Base-by-base conservation (phyloP, 2,329 filamentous ascomycete species). In the Periglandula ipomoeae region DNA sequence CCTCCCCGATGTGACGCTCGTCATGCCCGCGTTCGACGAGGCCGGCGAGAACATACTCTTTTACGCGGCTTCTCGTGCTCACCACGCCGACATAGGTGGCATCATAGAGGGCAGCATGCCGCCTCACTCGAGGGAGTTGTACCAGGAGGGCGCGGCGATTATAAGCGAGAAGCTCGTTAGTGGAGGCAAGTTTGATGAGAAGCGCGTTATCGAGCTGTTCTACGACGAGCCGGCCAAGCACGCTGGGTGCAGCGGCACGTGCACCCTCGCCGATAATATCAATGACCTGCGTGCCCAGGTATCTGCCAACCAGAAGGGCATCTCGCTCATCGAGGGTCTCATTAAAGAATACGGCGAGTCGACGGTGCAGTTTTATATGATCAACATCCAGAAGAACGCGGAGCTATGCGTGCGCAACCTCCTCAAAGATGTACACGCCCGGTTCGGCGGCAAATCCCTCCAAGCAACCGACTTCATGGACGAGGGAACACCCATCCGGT, bases 71-170 rank as follows among this genome's bases (percentile, higher is more conserved):
- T 88, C 84, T 3, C 77, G 86, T 48, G 87, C 86, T 0, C 87
- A 91, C 57, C 87, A 91, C 58, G 87, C 87, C n/a, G 87, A 91
- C 58, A 90, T 91, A 55, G 87, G 87, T 11, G 87, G 87, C 8
- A 89, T 89, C 42, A 73, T 88, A 1, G 86, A 87, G 0, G 87
- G 87, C 0, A 87, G 82, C 2, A 91, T 91, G 87, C 87, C 87
- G 0, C 83, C 85, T 5, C 79, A 86, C 54, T 87, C 82, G 0
- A 73, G 78, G 30, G 79, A 82, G 55, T 65, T 82, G 7, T 82
- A 69, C 57, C 76, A 82, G 59, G 80, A 84, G 62, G 80, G 80
- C 2, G 80, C 80, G 3, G 74, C 78, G 1, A 82, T 83, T 50
- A 76, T 77, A 54, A 79, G 77, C 10, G 79, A 82, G 59, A 78